Percentiles rank a stretch among this genome's conserved stretches.
phyloP scores from a whole-genome alignment of 106 monocot genomes.

The Triglochin maritima region DNA sequence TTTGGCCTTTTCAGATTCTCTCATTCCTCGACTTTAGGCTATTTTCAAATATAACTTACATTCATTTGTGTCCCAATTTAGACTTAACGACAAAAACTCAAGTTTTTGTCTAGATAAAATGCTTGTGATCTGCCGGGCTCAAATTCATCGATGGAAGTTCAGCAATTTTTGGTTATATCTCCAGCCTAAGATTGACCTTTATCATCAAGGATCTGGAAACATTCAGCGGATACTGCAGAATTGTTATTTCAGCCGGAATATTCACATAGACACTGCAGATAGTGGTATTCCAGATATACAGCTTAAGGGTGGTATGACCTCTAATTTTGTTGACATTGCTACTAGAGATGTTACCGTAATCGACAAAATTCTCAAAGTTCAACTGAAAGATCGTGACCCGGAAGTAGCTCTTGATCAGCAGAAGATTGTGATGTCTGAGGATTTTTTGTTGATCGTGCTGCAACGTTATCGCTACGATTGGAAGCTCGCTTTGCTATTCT shows the following conservation, averaged over 20 bases:
- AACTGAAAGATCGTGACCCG: constrained; percentile 15
- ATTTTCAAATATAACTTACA: too few relatives aligned
- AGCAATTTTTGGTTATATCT: background rate
- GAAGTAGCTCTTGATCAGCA: constrained; percentile 21
- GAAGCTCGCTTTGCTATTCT: constrained; percentile 52
- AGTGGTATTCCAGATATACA: background rate
- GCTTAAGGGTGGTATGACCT: background rate
- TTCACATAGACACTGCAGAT: background rate
- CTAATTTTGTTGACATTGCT: constrained; percentile 4
- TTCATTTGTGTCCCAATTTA: too few relatives aligned
- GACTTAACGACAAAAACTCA: too few relatives aligned
- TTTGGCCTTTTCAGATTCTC: too few relatives aligned
- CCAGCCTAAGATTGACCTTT: background rate
- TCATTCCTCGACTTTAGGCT: too few relatives aligned
- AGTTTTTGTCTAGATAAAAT: too few relatives aligned
- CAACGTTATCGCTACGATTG: constrained; percentile 45
- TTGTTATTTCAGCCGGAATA: background rate
- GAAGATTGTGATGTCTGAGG: constrained; percentile 29
- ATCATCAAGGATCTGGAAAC: background rate
- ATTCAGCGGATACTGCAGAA: background rate
- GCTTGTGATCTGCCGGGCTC: too few relatives aligned
- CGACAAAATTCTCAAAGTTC: constrained; percentile 32
- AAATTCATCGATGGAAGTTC: too few relatives aligned
- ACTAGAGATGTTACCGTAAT: constrained; percentile 18
- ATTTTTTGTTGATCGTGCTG: constrained; percentile 43